phyloP scores from a whole-genome alignment of 306 rosid genomes.

The Cucumis hystrix region DNA sequence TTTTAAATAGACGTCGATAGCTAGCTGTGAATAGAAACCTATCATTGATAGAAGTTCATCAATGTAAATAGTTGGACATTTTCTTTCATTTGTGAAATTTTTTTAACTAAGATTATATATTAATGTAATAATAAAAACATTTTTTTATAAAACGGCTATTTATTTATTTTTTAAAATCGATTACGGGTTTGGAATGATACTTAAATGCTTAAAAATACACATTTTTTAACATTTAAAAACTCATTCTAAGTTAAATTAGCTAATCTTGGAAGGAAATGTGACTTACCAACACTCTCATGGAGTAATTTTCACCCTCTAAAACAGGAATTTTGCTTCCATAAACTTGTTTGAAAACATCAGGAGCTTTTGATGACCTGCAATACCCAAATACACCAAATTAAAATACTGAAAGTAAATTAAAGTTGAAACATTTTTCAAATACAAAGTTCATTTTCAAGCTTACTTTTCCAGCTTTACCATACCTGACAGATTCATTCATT shows the following conservation, averaged over 20 bases:
- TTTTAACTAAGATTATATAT: too few species aligned
- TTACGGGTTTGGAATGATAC: too few species aligned
- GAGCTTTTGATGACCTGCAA: constrained; percentile 69
- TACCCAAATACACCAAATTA: neutral
- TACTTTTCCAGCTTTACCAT: neutral
- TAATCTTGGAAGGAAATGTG: neutral
- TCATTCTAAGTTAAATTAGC: neutral
- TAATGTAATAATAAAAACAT: too few species aligned
- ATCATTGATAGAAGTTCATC: too few species aligned
- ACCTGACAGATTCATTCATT: neutral
- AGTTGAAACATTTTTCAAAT: neutral
- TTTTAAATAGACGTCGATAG: too few species aligned
- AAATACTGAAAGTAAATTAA: neutral
- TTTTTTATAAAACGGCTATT: too few species aligned
- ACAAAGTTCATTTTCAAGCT: neutral
- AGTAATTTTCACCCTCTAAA: constrained; percentile 43
- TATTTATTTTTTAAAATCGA: too few species aligned
- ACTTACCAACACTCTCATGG: constrained; percentile 56
- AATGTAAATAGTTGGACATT: too few species aligned
- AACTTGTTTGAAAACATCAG: constrained; percentile 36
- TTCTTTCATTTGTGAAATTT: too few species aligned
- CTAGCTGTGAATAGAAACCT: too few species aligned
- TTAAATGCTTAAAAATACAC: too few species aligned
- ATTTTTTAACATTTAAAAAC: too few species aligned
- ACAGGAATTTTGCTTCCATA: constrained; percentile 56